A percentile compares a stretch with the other conserved stretches of the same genome.
Conservation (phyloP, 2,329 filamentous ascomycete species). For the Diaporthe destruens region DNA sequence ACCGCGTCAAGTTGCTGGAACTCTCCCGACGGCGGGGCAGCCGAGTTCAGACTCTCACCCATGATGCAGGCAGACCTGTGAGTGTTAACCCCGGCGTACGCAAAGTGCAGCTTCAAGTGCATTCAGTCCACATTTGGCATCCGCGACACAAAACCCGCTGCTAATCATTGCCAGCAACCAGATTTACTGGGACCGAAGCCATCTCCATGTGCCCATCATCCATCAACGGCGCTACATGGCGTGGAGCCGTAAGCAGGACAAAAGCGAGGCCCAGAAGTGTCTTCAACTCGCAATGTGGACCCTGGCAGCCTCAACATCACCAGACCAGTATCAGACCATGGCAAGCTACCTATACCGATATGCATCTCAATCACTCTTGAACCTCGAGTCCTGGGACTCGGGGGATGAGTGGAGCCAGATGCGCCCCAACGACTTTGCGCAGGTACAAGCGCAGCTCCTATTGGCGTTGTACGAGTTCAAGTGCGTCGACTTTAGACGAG, state of each 20-base stretch:
- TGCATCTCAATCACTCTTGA: slow-evolving; percentile 32
- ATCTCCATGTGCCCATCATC: slow-evolving; percentile 43
- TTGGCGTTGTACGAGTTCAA: slow-evolving; percentile 46
- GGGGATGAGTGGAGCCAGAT: slow-evolving; percentile 24
- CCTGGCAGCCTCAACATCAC: slow-evolving; percentile 50
- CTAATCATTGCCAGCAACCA: slow-evolving; percentile 43
- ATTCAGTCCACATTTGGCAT: background rate
- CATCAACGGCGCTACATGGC: slow-evolving; percentile 42
- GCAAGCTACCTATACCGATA: slow-evolving; percentile 28
- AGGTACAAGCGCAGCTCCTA: slow-evolving; percentile 46
- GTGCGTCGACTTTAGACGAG: slow-evolving; percentile 44
- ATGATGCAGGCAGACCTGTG: slow-evolving; percentile 26
- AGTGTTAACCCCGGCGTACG: slow-evolving; percentile 5
- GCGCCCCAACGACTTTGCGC: slow-evolving; percentile 42
- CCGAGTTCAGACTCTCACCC: slow-evolving; percentile 16
- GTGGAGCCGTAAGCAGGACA: slow-evolving; percentile 35
- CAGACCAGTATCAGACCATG: slow-evolving; percentile 47
- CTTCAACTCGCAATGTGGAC: slow-evolving; percentile 55
- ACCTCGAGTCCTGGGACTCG: slow-evolving; percentile 41
- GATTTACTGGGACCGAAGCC: slow-evolving; percentile 44
- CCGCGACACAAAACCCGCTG: slow-evolving; percentile 34
- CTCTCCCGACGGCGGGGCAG: background rate
- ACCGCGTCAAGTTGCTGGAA: slow-evolving; percentile 13
- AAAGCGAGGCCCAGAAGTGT: slow-evolving; percentile 40
- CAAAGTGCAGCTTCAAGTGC: background rate